A percentile compares a stretch with the other conserved stretches of the same genome.
Evolutionary conservation across 148 eudicot species (phyloP).

Genomic region (Hydrangea macrophylla): DNA sequence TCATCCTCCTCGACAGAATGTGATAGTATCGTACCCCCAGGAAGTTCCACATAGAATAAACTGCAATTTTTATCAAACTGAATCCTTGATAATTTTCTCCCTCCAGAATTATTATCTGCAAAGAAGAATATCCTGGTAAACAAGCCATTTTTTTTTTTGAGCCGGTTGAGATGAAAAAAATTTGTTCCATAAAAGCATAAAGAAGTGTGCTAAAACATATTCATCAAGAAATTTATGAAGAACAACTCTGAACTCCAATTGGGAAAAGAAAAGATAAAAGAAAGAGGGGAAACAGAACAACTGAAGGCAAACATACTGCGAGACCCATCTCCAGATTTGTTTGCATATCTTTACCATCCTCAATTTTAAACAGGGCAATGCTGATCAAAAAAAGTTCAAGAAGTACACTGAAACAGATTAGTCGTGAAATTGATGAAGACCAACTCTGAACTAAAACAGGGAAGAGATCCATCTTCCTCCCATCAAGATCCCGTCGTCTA

Average conservation of each 20-base stretch:
- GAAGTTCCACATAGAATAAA: constrained; percentile 85
- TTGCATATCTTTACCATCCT: no score
- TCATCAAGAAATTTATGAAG: no score
- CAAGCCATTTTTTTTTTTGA: neutral
- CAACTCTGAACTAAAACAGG: neutral
- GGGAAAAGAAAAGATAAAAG: no score
- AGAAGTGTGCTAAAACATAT: no score
- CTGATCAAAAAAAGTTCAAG: neutral
- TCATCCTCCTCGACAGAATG: constrained; percentile 74
- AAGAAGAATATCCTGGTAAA: neutral
- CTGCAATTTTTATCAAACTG: constrained; percentile 57
- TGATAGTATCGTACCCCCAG: constrained; percentile 64
- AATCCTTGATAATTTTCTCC: constrained; percentile 41
- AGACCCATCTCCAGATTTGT: no score
- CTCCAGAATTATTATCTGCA: constrained; percentile 53
- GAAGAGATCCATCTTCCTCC: no score
- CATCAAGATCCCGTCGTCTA: no score
- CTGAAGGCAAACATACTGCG: no score
- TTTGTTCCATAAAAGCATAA: no score
- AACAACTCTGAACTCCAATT: no score
- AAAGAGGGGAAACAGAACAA: no score
- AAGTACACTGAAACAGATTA: neutral
- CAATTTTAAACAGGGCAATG: no score
- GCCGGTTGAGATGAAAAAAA: constrained; percentile 1
- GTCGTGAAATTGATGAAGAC: neutral